Evolutionary conservation across 129 eudicot species (phyloP).

Genomic region (Lactuca saligna): DNA sequence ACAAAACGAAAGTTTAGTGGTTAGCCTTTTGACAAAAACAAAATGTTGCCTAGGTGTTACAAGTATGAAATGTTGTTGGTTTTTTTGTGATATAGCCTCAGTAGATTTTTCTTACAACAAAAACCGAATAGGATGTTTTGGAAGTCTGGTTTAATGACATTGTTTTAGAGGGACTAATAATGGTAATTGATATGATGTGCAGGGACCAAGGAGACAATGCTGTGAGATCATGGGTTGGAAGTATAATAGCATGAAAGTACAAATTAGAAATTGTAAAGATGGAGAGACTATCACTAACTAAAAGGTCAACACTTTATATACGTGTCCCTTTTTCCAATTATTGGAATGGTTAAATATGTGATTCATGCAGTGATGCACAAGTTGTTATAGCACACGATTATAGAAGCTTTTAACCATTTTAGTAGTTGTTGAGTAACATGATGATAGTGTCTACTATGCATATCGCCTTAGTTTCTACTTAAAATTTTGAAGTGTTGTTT

Average conservation of each 20-base stretch:
- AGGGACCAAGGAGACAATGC: conserved; percentile 72
- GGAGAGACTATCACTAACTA: conserved; percentile 47
- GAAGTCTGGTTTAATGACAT: background rate
- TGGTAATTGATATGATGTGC: conserved; percentile 27
- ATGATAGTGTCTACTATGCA: background rate
- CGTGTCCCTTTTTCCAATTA: background rate
- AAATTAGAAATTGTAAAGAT: conserved; percentile 49
- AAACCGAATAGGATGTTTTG: background rate
- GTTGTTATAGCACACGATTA: background rate
- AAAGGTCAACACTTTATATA: conserved; percentile 15
- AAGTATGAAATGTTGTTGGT: background rate
- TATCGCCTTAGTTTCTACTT: background rate
- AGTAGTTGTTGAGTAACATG: conserved; percentile 5
- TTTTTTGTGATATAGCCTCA: background rate
- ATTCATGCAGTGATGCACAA: background rate
- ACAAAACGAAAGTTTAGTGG: background rate
- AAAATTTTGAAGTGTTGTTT: background rate
- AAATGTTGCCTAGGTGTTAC: too few species aligned
- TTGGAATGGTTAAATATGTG: conserved; percentile 7
- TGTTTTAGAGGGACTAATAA: conserved; percentile 2
- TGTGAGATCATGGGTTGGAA: conserved; percentile 53
- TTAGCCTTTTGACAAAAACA: too few species aligned
- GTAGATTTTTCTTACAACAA: background rate
- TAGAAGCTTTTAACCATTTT: conserved; percentile 14
- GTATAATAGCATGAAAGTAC: conserved; percentile 49